Evolutionary conservation across 108 stramenopile genomes (phyloP), one percentile per base, ranked within the genome.

Genomic region (Pseudonitzschia delicatissima): DNA sequence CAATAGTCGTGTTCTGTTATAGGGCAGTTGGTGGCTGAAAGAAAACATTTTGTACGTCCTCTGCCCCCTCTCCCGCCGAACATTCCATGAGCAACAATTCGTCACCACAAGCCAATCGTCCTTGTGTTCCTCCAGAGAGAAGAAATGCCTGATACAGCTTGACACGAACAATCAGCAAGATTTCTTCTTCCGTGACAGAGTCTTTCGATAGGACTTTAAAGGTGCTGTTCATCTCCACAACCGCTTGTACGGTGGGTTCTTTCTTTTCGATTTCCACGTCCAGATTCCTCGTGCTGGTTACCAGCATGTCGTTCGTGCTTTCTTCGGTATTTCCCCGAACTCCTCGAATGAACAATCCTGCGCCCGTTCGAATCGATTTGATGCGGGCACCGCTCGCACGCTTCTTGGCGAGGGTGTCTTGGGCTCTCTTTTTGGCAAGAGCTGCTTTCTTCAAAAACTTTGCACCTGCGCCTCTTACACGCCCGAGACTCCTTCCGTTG

Each of bases 141-240:
- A 82, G 61, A 51, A 77, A 82, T 45, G 80, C 80, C 51, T 82
- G 80, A 57, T 64, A 77, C 4, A 77, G 40, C 45, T 72, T 82
- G 13, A 58, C 80, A 36, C 67, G 70, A 13, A 82, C 72, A 26
- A 68, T 71, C 35, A 23, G 28, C 27, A 23, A 39, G 11, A 11
- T 39, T 39, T 39, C 39, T 15, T 39, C 27, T 25, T 44, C 21
- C 13, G 17, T 45, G 32, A 5, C 12, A 4, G 9, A 18, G 0
- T 9, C 35, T 6, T 31, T 28, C 31, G 67, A 17, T 48, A 68
- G 47, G 28, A 80, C 66, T 28, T 35, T 45, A 44, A 69, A 81
- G 26, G 55, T 42, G 13, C 47, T 51, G 33, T 64, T 67, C 9
- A 39, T 44, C 55, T 82, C 76, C 17, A 77, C 72, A 2, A 82